Conservation (phyloP, 169 alveolate species). For the Cytauxzoon felis region DNA sequence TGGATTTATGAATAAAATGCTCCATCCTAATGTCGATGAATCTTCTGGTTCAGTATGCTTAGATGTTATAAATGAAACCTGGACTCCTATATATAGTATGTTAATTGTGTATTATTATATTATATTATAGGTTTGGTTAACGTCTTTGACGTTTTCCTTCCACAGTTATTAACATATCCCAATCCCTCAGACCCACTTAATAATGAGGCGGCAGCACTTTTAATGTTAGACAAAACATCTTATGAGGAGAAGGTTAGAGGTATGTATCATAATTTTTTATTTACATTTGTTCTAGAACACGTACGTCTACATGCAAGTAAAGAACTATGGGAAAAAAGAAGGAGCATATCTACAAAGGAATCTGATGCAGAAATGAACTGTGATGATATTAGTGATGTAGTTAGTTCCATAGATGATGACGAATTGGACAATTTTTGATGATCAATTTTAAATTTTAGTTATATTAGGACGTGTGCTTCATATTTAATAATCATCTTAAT, state of each 20-base stretch:
- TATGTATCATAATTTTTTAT: slow-evolving; percentile 11
- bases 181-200: slow-evolving; percentile 95
- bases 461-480: not conserved
- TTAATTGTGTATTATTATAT: not conserved
- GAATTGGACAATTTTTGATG: slow-evolving; percentile 49
- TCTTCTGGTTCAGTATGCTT: slow-evolving; percentile 95
- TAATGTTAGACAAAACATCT: slow-evolving; percentile 80
- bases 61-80: slow-evolving; percentile 95
- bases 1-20: slow-evolving; percentile 90
- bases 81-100: slow-evolving; percentile 94
- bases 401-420: slow-evolving; percentile 44
- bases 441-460: slow-evolving; percentile 3
- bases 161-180: slow-evolving; percentile 93
- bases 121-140: slow-evolving; percentile 74
- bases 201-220: slow-evolving; percentile 93
- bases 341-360: not conserved
- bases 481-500: not conserved
- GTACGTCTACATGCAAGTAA: slow-evolving; percentile 73
- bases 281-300: slow-evolving; percentile 56
- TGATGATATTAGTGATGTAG: slow-evolving; percentile 17
- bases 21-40: slow-evolving; percentile 95
- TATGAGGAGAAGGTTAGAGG: slow-evolving; percentile 90
- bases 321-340: slow-evolving; percentile 65
- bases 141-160: slow-evolving; percentile 92
- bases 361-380: not conserved